A percentile compares a stretch with the other conserved stretches of the same genome.
Evolutionary conservation across 2,329 filamentous ascomycete species (phyloP).

Genomic region (Talaromyces pinophilus): DNA sequence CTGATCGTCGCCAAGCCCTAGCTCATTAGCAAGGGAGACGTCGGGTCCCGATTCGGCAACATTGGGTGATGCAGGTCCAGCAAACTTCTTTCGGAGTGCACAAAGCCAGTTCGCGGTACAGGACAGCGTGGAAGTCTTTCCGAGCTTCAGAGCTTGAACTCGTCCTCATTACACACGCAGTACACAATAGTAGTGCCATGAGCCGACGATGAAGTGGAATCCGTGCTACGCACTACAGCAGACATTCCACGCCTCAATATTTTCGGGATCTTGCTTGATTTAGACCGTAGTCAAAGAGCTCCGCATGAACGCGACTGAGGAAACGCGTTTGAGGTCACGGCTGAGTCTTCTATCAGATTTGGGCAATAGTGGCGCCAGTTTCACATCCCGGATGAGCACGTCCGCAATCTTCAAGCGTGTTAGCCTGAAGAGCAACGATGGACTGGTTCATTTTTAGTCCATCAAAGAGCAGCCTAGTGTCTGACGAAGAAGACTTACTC

Average conservation of each 20-base stretch:
- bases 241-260: constrained; percentile 15
- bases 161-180: constrained; percentile 11
- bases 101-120: constrained; percentile 14
- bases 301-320: neutral
- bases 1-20: constrained; percentile 20
- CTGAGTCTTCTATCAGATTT: neutral
- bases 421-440: neutral
- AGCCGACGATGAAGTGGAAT: constrained; percentile 8
- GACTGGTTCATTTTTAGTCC: neutral
- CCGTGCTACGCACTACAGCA: constrained; percentile 6
- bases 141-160: neutral
- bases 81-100: constrained; percentile 16
- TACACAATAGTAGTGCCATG: constrained; percentile 9
- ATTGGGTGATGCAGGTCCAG: constrained; percentile 18
- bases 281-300: constrained; percentile 4
- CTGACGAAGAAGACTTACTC: neutral
- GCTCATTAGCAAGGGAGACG: constrained; percentile 30
- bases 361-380: neutral
- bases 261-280: constrained; percentile 17
- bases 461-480: neutral
- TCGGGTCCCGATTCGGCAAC: constrained; percentile 18
- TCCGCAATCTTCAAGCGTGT: neutral
- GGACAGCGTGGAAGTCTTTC: neutral
- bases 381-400: neutral
- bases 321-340: neutral